phyloP scores from a whole-genome alignment of 139 green algal genomes.

The Eudorina sp. region DNA sequence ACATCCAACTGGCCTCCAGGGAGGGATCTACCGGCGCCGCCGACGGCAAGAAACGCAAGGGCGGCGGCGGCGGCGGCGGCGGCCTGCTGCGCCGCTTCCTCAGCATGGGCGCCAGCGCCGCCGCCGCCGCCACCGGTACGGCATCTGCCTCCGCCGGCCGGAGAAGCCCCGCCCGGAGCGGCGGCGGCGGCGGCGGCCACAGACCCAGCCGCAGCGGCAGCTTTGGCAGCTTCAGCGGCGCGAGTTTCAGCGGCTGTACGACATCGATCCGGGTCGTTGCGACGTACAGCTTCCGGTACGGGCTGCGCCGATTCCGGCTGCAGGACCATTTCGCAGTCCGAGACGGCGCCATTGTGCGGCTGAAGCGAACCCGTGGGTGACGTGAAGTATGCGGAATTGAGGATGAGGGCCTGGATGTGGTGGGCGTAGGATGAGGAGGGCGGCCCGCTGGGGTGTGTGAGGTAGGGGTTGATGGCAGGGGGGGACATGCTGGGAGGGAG shows the following conservation, averaged over 20 bases:
- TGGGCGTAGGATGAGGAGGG: too few species aligned
- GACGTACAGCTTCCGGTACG: conserved; percentile 18
- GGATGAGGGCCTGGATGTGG: too few species aligned
- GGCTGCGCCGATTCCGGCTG: conserved; percentile 20
- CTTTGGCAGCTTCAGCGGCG: neutral
- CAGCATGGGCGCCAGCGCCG: neutral
- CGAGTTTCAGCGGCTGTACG: too few species aligned
- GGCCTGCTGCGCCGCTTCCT: conserved; percentile 23
- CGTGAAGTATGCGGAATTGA: too few species aligned
- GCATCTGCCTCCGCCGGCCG: too few species aligned
- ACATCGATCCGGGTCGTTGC: neutral
- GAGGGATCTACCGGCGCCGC: neutral
- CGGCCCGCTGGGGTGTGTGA: too few species aligned
- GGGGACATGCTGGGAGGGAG: too few species aligned
- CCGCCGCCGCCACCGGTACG: too few species aligned
- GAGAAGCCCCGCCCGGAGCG: too few species aligned
- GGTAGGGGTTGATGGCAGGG: too few species aligned
- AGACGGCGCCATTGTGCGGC: neutral
- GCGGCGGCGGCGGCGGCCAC: too few species aligned
- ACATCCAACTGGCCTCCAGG: neutral
- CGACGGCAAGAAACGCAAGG: neutral
- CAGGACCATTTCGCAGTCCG: conserved; percentile 22
- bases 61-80: neutral
- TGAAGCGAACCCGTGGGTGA: conserved; percentile 36
- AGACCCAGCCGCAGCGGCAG: neutral